Percentiles rank a stretch among this genome's conserved stretches.
Conservation (phyloP, 257 asterid genomes). For the Nicotiana benthamiana region DNA sequence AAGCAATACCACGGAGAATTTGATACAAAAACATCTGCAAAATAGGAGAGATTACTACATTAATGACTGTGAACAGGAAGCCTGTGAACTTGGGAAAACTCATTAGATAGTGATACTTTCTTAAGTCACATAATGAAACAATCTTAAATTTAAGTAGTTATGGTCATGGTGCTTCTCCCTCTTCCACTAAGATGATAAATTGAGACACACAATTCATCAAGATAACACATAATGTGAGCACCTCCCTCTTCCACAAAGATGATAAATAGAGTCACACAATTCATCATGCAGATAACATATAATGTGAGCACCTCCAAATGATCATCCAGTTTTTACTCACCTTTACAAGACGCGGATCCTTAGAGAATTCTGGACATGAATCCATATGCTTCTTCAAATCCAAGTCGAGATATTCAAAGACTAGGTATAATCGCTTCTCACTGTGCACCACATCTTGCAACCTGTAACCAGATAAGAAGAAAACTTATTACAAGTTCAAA, state of each 20-base stretch:
- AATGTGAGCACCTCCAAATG: conserved; percentile 1
- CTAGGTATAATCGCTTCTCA: conserved; percentile 85
- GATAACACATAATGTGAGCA: not conserved
- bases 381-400: conserved; percentile 99
- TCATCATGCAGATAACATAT: not conserved
- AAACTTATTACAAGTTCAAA: not conserved
- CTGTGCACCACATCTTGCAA: conserved; percentile 96
- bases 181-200: not conserved
- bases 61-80: conserved; percentile 13
- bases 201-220: not conserved
- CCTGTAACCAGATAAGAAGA: conserved; percentile 33
- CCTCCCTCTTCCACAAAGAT: not conserved
- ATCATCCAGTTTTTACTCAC: conserved; percentile 43
- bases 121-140: not conserved
- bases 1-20: conserved; percentile 85
- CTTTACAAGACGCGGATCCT: conserved; percentile 68
- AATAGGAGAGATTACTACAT: conserved; percentile 11
- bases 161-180: not conserved
- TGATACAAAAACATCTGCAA: conserved; percentile 73
- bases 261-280: not conserved
- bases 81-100: not conserved
- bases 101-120: not conserved
- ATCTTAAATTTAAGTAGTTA: not conserved
- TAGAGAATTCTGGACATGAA: conserved; percentile 78
- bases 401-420: conserved; percentile 93